Evolutionary conservation across 2,329 filamentous ascomycete species (phyloP), one percentile per base, ranked within the genome.

Genomic region (Didymosphaeria variabile): DNA sequence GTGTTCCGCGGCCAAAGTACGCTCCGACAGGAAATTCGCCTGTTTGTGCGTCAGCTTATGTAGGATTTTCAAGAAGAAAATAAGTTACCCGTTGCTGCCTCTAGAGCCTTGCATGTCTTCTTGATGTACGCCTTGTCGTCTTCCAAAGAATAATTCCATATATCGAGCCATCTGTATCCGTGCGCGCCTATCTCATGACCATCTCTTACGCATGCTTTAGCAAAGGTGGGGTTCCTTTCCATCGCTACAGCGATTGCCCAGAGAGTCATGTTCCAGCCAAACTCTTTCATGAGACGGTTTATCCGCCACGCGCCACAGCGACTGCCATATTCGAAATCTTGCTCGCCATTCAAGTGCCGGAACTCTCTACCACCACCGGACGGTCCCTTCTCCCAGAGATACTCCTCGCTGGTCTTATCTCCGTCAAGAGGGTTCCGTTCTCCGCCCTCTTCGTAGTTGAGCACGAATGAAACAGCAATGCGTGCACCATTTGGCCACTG

Each of bases 121-220:
- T 79, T 76, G 36, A 84, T 80, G 64, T 81, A 80, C 50, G 79
- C 72, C 62, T 80, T 82, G 59, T 84, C 82, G 57, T 79, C 73
- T 53, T 84, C 81, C 5, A 79, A 63, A 0, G 69, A 68, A 56
- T 83, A 75, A 59, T 81, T 72, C 66, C 82, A 81, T 64, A 83
- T 80, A 59, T 83, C 81, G n/a, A 83, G 73, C 82, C 83, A 85
- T n/a, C 82, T 75, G 29, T 78, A 74, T 10, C 78, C 80, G 62
- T 82, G 80, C 15, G 77, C 79, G 1, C 82, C 82, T 46, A 84
- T 76, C 55, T 84, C 83, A 63, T 84, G 82, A 3, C 83, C 82
- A 45, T 79, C 77, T 52, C 82, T 79, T 1, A 84, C 82, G 61
- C 79, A 82, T 3, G 79, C 73, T 31, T 68, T 77, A 2, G 78